These are phyloP conservation scores for Entomortierella lignicola DNA, from an alignment of 192 early-diverging fungal genomes.

Conservation along the genomic window DNA sequence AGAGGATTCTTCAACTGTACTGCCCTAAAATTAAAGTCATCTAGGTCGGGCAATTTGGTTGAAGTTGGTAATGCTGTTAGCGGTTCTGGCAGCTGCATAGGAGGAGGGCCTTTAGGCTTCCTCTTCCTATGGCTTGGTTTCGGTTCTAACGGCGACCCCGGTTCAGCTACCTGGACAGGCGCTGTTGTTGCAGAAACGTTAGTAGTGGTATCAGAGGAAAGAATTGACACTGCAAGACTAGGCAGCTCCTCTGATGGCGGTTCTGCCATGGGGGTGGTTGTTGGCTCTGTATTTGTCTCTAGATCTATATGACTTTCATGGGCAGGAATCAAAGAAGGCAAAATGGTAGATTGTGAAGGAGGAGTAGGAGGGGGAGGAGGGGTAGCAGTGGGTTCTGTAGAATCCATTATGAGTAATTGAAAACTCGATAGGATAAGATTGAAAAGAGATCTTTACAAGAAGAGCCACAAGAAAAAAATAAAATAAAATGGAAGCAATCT, in stretches of 20 bases:
- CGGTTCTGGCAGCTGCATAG: slow-evolving; percentile 19
- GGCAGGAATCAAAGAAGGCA: background rate
- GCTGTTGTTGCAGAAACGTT: background rate
- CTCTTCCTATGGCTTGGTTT: slow-evolving; percentile 11
- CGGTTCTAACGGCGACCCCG: background rate
- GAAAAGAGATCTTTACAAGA: background rate
- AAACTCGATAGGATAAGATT: background rate
- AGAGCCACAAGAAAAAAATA: background rate
- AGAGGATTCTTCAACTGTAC: slow-evolving; percentile 42
- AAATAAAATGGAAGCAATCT: background rate
- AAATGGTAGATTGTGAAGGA: background rate
- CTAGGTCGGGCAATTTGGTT: slow-evolving; percentile 32
- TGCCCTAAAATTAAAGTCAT: slow-evolving; percentile 34
- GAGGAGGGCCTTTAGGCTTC: background rate
- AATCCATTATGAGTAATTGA: slow-evolving; percentile 2
- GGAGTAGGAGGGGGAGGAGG: background rate
- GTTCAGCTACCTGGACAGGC: too few species aligned
- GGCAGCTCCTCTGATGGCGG: background rate
- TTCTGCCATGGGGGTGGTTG: background rate
- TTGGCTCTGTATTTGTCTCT: background rate
- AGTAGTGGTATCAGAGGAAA: background rate
- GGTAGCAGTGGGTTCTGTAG: background rate
- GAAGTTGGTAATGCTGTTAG: slow-evolving; percentile 20
- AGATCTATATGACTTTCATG: background rate
- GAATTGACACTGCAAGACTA: background rate